These are phyloP conservation scores for Aspergillaceae sp. DNA, from an alignment of 2,329 filamentous ascomycete genomes.

Conservation along the genomic window DNA sequence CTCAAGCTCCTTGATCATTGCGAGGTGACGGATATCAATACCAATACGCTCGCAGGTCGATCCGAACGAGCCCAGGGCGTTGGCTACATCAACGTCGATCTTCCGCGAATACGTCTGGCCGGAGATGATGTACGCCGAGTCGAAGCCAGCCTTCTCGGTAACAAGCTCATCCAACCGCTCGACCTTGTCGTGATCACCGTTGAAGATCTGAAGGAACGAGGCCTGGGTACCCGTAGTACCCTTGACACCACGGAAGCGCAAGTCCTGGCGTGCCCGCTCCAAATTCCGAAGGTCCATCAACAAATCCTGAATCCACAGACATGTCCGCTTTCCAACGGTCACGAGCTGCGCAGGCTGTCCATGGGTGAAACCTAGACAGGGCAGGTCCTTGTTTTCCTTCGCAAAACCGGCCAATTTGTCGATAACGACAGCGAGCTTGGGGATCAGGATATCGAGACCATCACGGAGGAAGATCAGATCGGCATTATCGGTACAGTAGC, in stretches of 20 bases:
- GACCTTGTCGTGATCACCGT: conserved; percentile 51
- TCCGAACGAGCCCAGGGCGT: conserved; percentile 70
- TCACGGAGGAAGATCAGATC: conserved; percentile 70
- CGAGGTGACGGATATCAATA: conserved; percentile 65
- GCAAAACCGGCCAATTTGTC: conserved; percentile 66
- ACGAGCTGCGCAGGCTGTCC: conserved; percentile 51
- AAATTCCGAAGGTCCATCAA: conserved; percentile 67
- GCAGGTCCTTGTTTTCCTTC: conserved; percentile 60
- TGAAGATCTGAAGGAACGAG: conserved; percentile 63
- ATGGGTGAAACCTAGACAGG: conserved; percentile 71
- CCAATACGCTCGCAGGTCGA: conserved; percentile 70
- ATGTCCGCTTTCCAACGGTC: conserved; percentile 57
- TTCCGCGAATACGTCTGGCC: conserved; percentile 72
- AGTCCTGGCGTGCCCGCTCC: conserved; percentile 57
- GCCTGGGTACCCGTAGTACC: conserved; percentile 72
- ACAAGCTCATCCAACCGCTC: conserved; percentile 56
- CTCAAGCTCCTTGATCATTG: conserved; percentile 72
- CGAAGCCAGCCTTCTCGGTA: conserved; percentile 58
- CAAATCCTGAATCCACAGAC: conserved; percentile 68
- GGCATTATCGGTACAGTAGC: conserved; percentile 59
- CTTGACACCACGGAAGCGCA: conserved; percentile 67
- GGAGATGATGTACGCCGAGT: conserved; percentile 54
- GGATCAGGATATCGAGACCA: conserved; percentile 65
- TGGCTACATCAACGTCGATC: conserved; percentile 71
- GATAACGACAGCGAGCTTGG: conserved; percentile 72